phyloP scores from a whole-genome alignment of 2,329 filamentous ascomycete species.

The Esteya vermicola region DNA sequence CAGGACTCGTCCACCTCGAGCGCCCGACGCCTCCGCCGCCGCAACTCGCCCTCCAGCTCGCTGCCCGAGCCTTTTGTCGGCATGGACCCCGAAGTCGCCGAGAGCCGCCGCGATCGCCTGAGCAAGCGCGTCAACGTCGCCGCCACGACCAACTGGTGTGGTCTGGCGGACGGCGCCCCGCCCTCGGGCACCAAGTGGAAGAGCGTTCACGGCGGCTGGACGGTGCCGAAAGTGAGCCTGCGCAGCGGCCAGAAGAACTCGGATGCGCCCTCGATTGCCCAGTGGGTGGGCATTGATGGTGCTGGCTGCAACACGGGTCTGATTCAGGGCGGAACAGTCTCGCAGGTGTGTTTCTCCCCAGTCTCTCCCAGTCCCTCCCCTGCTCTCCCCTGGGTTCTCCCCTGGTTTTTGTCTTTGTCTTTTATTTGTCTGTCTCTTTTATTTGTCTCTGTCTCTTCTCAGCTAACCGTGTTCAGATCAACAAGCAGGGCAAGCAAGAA shows the following conservation, averaged over 20 bases:
- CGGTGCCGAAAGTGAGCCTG: not conserved
- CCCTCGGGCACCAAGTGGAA: not conserved
- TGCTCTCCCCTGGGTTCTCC: no score
- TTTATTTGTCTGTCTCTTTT: no score
- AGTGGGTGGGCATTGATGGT: not conserved
- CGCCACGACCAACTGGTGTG: not conserved
- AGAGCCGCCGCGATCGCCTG: no score
- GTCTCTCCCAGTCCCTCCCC: no score
- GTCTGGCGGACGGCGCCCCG: not conserved
- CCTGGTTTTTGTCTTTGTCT: no score
- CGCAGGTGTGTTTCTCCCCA: not conserved
- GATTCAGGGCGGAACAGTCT: not conserved
- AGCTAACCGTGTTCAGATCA: not conserved
- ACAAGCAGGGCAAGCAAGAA: not conserved
- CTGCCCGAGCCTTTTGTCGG: no score
- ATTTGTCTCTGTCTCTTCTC: no score
- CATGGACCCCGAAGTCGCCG: no score
- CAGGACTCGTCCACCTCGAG: no score
- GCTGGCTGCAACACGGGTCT: not conserved
- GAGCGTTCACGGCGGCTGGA: not conserved
- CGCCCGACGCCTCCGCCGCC: no score
- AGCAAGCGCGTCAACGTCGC: not conserved
- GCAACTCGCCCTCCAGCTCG: no score
- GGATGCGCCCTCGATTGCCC: not conserved
- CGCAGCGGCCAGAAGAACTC: not conserved